Conservation (phyloP, 2,329 filamentous ascomycete genomes). For the Colletotrichum scovillei region DNA sequence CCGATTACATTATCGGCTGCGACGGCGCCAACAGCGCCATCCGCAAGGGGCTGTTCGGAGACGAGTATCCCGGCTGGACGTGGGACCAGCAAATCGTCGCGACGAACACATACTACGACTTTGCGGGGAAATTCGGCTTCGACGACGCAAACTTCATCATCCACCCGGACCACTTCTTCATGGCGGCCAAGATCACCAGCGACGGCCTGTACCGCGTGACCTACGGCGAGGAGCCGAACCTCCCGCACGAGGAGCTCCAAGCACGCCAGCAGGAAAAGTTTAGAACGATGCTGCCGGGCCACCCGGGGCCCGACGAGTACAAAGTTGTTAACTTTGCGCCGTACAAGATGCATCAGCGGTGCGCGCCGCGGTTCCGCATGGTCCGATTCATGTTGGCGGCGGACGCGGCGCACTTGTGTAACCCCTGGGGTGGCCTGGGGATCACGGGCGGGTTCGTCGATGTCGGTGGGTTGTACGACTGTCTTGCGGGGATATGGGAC, state of each 20-base stretch:
- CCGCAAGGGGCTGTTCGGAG: constrained; percentile 61
- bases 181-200: constrained; percentile 69
- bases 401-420: constrained; percentile 69
- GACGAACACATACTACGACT: constrained; percentile 73
- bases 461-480: constrained; percentile 70
- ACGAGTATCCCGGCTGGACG: constrained; percentile 69
- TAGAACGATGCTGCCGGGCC: constrained; percentile 67
- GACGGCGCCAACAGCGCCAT: constrained; percentile 64
- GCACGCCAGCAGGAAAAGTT: constrained; percentile 66
- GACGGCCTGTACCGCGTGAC: constrained; percentile 73
- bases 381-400: constrained; percentile 68
- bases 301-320: constrained; percentile 69
- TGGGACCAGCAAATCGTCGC: constrained; percentile 71
- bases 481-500: constrained; percentile 60
- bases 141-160: constrained; percentile 70
- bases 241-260: constrained; percentile 64
- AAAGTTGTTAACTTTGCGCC: constrained; percentile 67
- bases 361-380: constrained; percentile 66
- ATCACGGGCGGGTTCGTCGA: constrained; percentile 75
- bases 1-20: constrained; percentile 67
- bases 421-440: constrained; percentile 69
- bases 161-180: constrained; percentile 69
- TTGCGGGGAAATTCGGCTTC: constrained; percentile 62
- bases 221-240: constrained; percentile 67
- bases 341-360: constrained; percentile 71